phyloP scores from a whole-genome alignment of 1,284 basidiomycete species.

The Omphalotus olearius region DNA sequence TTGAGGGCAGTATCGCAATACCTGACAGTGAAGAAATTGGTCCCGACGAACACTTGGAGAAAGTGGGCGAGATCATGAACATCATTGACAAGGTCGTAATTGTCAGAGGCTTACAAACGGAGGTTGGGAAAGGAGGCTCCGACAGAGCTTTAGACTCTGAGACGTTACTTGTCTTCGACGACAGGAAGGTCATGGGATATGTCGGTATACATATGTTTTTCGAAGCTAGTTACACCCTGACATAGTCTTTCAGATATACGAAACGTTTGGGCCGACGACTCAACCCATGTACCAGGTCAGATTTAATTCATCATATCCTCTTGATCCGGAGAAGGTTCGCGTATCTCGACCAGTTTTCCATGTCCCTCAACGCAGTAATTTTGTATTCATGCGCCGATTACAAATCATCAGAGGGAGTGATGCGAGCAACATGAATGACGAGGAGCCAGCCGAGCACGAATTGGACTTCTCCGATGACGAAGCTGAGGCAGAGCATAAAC shows the following conservation, averaged over 20 bases:
- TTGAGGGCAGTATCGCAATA: constrained; percentile 44
- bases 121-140: constrained; percentile 36
- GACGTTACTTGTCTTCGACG: constrained; percentile 82
- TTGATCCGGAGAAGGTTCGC: constrained; percentile 51
- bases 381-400: constrained; percentile 72
- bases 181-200: constrained; percentile 79
- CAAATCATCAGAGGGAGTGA: constrained; percentile 75
- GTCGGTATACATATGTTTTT: constrained; percentile 40
- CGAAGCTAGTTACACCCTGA: constrained; percentile 7
- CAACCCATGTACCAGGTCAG: constrained; percentile 83
- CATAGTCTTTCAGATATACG: constrained; percentile 58
- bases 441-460: constrained; percentile 83
- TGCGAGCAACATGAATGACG: constrained; percentile 89
- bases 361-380: constrained; percentile 71
- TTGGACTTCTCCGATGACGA: constrained; percentile 91
- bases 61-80: constrained; percentile 71
- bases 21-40: constrained; percentile 57
- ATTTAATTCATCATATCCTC: constrained; percentile 56
- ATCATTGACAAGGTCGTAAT: constrained; percentile 69
- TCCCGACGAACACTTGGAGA: constrained; percentile 57
- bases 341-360: constrained; percentile 68
- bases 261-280: constrained; percentile 86
- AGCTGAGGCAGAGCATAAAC: constrained; percentile 68
- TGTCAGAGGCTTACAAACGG: constrained; percentile 54
- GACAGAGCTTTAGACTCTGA: constrained; percentile 75